Evolutionary conservation across 768 basidiomycete species (phyloP).

Genomic region (Hortiboletus flavorubellus): DNA sequence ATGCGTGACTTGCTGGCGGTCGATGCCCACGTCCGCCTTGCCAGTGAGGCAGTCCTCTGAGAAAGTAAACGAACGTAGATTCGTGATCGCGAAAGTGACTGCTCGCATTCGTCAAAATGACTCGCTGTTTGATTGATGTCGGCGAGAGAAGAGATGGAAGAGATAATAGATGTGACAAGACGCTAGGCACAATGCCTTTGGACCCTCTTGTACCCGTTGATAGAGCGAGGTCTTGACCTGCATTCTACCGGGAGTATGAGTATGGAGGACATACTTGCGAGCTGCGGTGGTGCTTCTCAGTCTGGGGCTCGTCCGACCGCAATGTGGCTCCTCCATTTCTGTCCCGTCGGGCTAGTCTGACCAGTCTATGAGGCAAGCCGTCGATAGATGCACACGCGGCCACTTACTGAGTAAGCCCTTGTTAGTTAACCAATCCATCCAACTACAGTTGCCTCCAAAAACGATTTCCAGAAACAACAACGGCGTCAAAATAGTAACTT

Average conservation of each 20-base stretch:
- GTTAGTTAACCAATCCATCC: too few relatives aligned
- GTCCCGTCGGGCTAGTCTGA: too few relatives aligned
- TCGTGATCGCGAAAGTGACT: conserved; percentile 52
- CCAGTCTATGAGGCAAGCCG: too few relatives aligned
- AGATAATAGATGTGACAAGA: conserved; percentile 48
- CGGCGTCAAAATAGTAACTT: neutral
- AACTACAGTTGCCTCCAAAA: too few relatives aligned
- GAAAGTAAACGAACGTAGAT: conserved; percentile 60
- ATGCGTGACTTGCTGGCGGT: conserved; percentile 42
- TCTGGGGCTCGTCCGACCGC: neutral
- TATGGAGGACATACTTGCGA: too few relatives aligned
- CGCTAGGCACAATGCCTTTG: conserved; percentile 38
- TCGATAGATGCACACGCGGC: too few relatives aligned
- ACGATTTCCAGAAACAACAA: neutral
- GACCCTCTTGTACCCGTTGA: conserved; percentile 25
- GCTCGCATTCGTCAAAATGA: conserved; percentile 28
- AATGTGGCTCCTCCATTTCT: neutral
- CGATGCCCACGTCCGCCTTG: conserved; percentile 39
- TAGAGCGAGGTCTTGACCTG: conserved; percentile 84
- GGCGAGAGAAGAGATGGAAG: conserved; percentile 51
- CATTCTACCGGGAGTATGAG: conserved; percentile 68
- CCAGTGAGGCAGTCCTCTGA: conserved; percentile 37
- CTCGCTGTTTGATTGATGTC: neutral
- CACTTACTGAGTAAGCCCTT: neutral
- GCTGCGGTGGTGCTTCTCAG: too few relatives aligned